phyloP scores from a whole-genome alignment of 75 land plant species.

The Cunninghamia lanceolata region DNA sequence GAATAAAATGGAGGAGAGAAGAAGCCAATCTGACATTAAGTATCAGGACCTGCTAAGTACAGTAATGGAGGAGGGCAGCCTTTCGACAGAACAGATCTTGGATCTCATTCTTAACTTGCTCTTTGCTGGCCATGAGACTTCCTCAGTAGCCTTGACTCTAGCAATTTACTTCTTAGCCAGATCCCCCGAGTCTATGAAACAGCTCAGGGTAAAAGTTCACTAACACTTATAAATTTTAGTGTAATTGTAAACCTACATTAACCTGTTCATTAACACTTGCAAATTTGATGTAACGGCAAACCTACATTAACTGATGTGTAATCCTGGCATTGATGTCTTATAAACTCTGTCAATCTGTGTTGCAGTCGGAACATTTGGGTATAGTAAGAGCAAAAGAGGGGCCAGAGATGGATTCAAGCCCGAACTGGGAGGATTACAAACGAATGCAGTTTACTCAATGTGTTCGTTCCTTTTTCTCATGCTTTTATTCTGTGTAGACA shows the following conservation, averaged over 20 bases:
- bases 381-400: constrained; percentile 18
- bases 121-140: constrained; percentile 58
- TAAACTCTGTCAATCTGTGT: not conserved
- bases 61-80: constrained; percentile 27
- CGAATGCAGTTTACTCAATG: constrained; percentile 51
- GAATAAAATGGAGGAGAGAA: constrained; percentile 25
- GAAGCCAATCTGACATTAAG: not conserved
- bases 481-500: not conserved
- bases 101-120: constrained; percentile 37
- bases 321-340: not conserved
- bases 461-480: constrained; percentile 13
- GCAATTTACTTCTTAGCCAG: constrained; percentile 35
- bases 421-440: constrained; percentile 48
- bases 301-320: too few relatives aligned
- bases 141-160: constrained; percentile 40
- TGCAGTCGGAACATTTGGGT: constrained; percentile 37
- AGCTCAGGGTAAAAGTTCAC: constrained; percentile 39
- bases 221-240: too few relatives aligned
- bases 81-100: constrained; percentile 18
- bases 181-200: constrained; percentile 22
- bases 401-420: constrained; percentile 8
- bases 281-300: too few relatives aligned
- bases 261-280: too few relatives aligned
- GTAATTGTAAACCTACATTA: too few relatives aligned
- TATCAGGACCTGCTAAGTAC: constrained; percentile 45